Evolutionary conservation across 495 filamentous ascomycete genomes (phyloP), one percentile per base, ranked within the genome.

Genomic region (Bacidia gigantensis): DNA sequence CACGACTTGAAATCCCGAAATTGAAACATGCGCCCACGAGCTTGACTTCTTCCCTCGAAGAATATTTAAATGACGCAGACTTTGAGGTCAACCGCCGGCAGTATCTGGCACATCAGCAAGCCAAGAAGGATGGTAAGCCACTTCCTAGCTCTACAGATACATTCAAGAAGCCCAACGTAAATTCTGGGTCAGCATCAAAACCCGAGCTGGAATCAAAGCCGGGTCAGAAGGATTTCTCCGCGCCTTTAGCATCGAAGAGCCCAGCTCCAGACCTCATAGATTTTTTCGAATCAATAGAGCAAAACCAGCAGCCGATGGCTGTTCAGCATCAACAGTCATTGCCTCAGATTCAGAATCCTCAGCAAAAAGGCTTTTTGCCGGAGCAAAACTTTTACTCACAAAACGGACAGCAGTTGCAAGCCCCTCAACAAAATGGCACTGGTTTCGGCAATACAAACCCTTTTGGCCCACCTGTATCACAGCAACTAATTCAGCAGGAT

Each of bases 231-330:
- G 29, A 61, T 38, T 43, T 59, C 9, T 38, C 63, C 22, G 29
- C 55, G 3, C 48, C 54, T 29, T 10, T 63, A 57, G 62, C 66
- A 53, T 68, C 73, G 21, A 82, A 81, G 51, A 78, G 80, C 2
- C 82, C 84, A 0, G 81, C 80, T 52, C 74, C 82, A 45, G 86
- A 97, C 68, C 70, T 99, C 49, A 99, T 99, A 59, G 92, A 99
- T 64, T 95, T 99, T 65, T 99, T 99, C 62, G 92, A 92, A 54
- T 90, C 90, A 1, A 97, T 99, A 61, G 89, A 97, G 60, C 83
- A 86, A 59, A 89, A 90, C 55, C 87, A 90, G 65, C 87, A 89
- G 53, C 73, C 75, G 1, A 79, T 85, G 65, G 81, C 81, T 68
- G 67, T 58, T 20, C 66, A 69, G 48, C 57, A 64, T 47, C 63